phyloP scores from a whole-genome alignment of 1,139 yeast genomes.

The Geotrichum bryndzae region DNA sequence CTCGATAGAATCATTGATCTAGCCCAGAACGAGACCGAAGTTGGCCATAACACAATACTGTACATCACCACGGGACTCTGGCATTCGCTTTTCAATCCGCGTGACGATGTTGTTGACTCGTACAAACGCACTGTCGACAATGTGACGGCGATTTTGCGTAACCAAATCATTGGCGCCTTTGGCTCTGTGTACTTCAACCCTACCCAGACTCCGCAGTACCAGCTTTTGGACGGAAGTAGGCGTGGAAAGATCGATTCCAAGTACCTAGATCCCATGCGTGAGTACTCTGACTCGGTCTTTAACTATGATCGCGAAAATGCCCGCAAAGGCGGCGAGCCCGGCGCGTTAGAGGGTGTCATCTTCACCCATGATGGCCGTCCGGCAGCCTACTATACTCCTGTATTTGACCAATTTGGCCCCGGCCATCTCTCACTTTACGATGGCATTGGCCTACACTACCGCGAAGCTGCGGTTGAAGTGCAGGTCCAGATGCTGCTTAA shows the following conservation, averaged over 20 bases:
- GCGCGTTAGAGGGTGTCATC: conserved; percentile 4
- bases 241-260: conserved; percentile 1
- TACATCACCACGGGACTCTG: conserved; percentile 18
- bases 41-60: neutral
- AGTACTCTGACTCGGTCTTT: conserved; percentile 11
- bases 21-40: neutral
- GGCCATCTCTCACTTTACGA: conserved; percentile 13
- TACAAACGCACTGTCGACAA: conserved; percentile 8
- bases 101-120: conserved; percentile 8
- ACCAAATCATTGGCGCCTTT: conserved; percentile 7
- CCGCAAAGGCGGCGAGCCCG: neutral
- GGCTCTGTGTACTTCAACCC: conserved; percentile 17
- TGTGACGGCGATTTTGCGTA: conserved; percentile 5
- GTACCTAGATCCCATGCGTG: conserved; percentile 7
- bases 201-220: conserved; percentile 12
- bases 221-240: conserved; percentile 9
- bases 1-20: neutral
- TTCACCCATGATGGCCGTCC: conserved; percentile 5
- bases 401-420: conserved; percentile 11
- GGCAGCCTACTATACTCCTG: conserved; percentile 11
- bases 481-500: conserved; percentile 15
- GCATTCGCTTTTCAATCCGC: conserved; percentile 17
- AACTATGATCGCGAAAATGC: conserved; percentile 1
- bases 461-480: neutral
- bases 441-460: conserved; percentile 13